Evolutionary conservation across 768 basidiomycete species (phyloP).

Genomic region (Agaricus blazei): DNA sequence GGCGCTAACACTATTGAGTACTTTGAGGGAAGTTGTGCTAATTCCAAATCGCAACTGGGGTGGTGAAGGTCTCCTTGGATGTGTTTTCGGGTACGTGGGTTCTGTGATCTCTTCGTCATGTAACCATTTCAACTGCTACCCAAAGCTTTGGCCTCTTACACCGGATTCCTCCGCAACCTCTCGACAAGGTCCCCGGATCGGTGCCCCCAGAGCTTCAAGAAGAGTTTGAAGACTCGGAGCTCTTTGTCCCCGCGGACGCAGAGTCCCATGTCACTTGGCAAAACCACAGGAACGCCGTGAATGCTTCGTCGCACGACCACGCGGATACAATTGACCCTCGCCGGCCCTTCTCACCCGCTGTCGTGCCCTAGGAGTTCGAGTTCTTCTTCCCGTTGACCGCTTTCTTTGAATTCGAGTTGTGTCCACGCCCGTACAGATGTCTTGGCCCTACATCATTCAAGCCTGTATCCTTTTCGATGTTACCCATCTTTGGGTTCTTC

Average conservation of each 20-base stretch:
- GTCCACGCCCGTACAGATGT: neutral
- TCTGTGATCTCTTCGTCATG: neutral
- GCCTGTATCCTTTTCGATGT: neutral
- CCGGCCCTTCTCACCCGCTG: neutral
- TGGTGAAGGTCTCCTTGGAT: constrained; percentile 91
- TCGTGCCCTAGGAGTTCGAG: neutral
- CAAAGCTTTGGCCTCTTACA: constrained; percentile 85
- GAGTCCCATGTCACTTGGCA: constrained; percentile 14
- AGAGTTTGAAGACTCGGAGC: constrained; percentile 56
- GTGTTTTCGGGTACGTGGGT: constrained; percentile 81
- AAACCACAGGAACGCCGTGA: neutral
- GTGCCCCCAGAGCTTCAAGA: constrained; percentile 53
- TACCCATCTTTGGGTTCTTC: neutral
- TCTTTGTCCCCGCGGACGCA: constrained; percentile 71
- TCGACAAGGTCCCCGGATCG: constrained; percentile 50
- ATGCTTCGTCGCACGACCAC: neutral
- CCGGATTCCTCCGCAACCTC: constrained; percentile 79
- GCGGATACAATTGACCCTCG: neutral
- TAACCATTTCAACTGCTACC: constrained; percentile 4
- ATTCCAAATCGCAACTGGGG: constrained; percentile 98
- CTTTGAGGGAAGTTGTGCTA: constrained; percentile 86
- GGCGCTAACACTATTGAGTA: constrained; percentile 39
- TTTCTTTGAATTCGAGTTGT: neutral
- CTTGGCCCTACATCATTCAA: neutral
- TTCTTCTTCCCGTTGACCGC: neutral